Percentiles rank a stretch among this genome's conserved stretches.
These are phyloP conservation scores for Fragilaria crotonensis DNA, from an alignment of 108 stramenopile species.

Conservation along the genomic window DNA sequence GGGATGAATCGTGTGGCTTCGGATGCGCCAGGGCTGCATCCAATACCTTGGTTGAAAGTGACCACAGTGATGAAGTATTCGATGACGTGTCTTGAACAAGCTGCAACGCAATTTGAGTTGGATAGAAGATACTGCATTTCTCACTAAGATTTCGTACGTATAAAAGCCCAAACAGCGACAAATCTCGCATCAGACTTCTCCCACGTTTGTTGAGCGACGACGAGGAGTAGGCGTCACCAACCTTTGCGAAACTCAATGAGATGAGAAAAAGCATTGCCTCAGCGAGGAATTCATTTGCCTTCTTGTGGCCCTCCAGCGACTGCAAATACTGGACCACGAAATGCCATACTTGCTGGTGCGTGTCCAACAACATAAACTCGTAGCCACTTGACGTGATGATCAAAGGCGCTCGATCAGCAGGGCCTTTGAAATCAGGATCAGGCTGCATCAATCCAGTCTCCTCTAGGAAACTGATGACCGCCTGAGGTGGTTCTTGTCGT, in stretches of 20 bases:
- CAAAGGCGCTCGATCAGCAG: conserved; percentile 48
- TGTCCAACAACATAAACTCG: conserved; percentile 82
- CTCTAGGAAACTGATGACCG: conserved; percentile 57
- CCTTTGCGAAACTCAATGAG: conserved; percentile 56
- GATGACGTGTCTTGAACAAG: conserved; percentile 24
- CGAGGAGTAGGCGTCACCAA: conserved; percentile 67
- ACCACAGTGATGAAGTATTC: conserved; percentile 20
- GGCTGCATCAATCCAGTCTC: conserved; percentile 70
- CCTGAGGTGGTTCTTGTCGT: conserved; percentile 53
- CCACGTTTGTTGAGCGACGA: conserved; percentile 45
- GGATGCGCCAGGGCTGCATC: conserved; percentile 60
- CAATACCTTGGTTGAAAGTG: conserved; percentile 50
- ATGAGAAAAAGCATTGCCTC: conserved; percentile 68
- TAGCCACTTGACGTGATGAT: conserved; percentile 84
- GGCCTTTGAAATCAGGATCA: conserved; percentile 72
- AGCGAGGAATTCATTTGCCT: conserved; percentile 22
- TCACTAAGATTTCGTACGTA: conserved; percentile 58
- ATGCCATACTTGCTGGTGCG: conserved; percentile 77
- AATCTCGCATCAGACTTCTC: conserved; percentile 58
- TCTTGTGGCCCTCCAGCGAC: conserved; percentile 25
- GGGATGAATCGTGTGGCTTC: conserved; percentile 49
- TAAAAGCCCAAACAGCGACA: conserved; percentile 66
- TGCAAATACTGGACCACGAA: conserved; percentile 73
- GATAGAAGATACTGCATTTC: conserved; percentile 56
- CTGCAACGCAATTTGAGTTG: conserved; percentile 74